Percentiles rank a stretch among this genome's conserved stretches.
Conservation (phyloP, 2,329 filamentous ascomycete genomes). For the Periglandula ipomoeae region DNA sequence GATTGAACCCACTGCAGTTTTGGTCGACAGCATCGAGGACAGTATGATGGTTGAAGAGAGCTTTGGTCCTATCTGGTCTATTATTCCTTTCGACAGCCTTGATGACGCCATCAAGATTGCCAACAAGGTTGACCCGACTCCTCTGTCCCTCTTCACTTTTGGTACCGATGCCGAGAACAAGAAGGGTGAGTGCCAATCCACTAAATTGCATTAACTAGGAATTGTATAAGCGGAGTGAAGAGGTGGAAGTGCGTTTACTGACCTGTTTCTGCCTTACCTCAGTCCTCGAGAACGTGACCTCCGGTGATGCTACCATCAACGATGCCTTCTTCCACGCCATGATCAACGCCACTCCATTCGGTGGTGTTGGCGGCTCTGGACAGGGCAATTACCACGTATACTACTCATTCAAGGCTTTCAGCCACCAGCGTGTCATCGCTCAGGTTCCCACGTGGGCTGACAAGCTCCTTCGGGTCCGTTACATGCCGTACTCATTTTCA, state of each 20-base stretch:
- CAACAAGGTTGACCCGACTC: conserved; percentile 73
- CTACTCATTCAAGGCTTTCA: conserved; percentile 36
- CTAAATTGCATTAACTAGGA: too few relatives aligned
- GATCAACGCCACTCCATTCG: conserved; percentile 34
- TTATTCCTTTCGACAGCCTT: conserved; percentile 69
- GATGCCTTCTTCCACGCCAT: conserved; percentile 35
- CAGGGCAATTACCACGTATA: conserved; percentile 39
- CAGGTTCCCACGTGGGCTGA: conserved; percentile 29
- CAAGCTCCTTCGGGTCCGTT: conserved; percentile 54
- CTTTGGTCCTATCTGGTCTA: conserved; percentile 86
- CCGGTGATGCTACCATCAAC: conserved; percentile 43
- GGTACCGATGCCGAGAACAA: conserved; percentile 70
- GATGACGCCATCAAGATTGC: conserved; percentile 78
- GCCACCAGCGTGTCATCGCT: conserved; percentile 29
- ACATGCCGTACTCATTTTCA: conserved; percentile 49
- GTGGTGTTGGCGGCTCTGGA: conserved; percentile 40
- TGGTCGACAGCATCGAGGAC: conserved; percentile 58
- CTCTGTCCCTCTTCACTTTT: conserved; percentile 77
- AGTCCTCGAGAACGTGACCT: conserved; percentile 30
- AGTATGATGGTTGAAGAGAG: conserved; percentile 80
- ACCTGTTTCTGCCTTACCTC: background rate
- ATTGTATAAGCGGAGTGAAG: background rate
- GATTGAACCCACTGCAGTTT: conserved; percentile 89
- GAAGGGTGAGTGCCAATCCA: conserved; percentile 43
- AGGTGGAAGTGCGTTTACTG: background rate